phyloP scores from a whole-genome alignment of 202 grass and related monocot species.

The Sporobolus alterniflorus region DNA sequence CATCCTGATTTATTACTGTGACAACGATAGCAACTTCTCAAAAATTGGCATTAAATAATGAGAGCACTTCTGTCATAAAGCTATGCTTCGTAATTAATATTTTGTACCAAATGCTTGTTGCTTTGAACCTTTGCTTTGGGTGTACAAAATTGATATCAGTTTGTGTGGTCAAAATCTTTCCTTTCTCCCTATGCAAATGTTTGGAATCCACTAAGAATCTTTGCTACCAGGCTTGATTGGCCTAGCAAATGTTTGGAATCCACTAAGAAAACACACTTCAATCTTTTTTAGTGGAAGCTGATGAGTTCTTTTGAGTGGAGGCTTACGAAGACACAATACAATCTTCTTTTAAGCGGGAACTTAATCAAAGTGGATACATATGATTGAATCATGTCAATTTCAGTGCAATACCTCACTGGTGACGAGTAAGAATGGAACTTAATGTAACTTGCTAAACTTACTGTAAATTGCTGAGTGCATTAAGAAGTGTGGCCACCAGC shows the following conservation, averaged over 20 bases:
- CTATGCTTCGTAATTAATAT: background rate
- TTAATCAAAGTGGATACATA: slow-evolving; percentile 12
- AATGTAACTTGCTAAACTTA: background rate
- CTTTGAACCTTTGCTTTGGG: slow-evolving; percentile 12
- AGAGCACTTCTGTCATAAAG: slow-evolving; percentile 1
- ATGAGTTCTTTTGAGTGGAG: slow-evolving; percentile 24
- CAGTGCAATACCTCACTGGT: slow-evolving; percentile 1
- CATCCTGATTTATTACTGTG: slow-evolving; percentile 13
- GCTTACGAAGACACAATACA: background rate
- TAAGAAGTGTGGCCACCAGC: background rate
- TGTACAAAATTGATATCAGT: slow-evolving; percentile 23
- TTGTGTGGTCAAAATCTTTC: background rate
- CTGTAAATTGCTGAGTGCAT: background rate
- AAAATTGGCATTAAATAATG: slow-evolving; percentile 15
- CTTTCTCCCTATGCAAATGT: background rate
- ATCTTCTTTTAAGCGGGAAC: background rate
- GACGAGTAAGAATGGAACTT: background rate
- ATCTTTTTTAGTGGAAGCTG: slow-evolving; percentile 22
- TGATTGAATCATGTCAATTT: slow-evolving; percentile 26
- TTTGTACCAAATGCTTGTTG: too few species aligned
- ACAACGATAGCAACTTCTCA: slow-evolving; percentile 15
- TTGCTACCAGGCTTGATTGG: background rate
- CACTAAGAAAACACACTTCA: background rate
- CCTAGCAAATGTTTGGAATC: background rate
- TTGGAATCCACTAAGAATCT: background rate